Conservation (phyloP, 2,329 filamentous ascomycete species). For the Fusarium cicatricum region DNA sequence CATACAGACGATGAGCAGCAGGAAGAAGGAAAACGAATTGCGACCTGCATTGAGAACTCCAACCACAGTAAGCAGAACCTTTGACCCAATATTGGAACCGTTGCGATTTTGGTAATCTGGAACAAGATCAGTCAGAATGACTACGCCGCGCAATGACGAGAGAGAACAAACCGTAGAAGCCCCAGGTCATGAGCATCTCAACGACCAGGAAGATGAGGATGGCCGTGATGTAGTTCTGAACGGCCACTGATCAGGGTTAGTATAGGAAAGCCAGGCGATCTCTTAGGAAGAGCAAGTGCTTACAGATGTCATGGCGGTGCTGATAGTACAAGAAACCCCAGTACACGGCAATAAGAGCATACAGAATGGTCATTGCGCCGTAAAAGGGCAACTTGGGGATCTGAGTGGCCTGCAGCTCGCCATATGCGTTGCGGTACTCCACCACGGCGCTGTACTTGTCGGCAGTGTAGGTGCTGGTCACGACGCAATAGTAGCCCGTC, state of each 20-base stretch:
- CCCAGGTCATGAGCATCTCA: slow-evolving; percentile 99
- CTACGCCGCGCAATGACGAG: not conserved
- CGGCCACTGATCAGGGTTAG: slow-evolving; percentile 68
- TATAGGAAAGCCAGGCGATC: not conserved
- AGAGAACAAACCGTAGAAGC: slow-evolving; percentile 79
- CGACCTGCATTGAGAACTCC: slow-evolving; percentile 90
- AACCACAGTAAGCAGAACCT: slow-evolving; percentile 89
- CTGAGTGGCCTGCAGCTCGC: slow-evolving; percentile 92
- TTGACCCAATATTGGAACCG: slow-evolving; percentile 82
- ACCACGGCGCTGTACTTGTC: slow-evolving; percentile 80
- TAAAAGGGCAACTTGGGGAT: slow-evolving; percentile 98
- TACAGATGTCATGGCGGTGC: slow-evolving; percentile 88
- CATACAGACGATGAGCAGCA: slow-evolving; percentile 98
- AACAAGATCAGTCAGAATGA: slow-evolving; percentile 43
- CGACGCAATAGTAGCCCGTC: slow-evolving; percentile 96
- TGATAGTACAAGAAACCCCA: slow-evolving; percentile 98
- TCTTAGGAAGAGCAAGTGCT: slow-evolving; percentile 42
- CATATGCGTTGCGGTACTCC: slow-evolving; percentile 95
- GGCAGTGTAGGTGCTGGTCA: slow-evolving; percentile 74
- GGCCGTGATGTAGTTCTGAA: slow-evolving; percentile 99
- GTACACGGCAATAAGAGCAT: slow-evolving; percentile 82
- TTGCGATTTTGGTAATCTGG: slow-evolving; percentile 91
- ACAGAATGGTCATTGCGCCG: slow-evolving; percentile 90
- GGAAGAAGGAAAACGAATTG: slow-evolving; percentile 98
- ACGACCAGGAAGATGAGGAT: slow-evolving; percentile 93